phyloP scores from a whole-genome alignment of 768 basidiomycete genomes.

The Amanita molliuscula region DNA sequence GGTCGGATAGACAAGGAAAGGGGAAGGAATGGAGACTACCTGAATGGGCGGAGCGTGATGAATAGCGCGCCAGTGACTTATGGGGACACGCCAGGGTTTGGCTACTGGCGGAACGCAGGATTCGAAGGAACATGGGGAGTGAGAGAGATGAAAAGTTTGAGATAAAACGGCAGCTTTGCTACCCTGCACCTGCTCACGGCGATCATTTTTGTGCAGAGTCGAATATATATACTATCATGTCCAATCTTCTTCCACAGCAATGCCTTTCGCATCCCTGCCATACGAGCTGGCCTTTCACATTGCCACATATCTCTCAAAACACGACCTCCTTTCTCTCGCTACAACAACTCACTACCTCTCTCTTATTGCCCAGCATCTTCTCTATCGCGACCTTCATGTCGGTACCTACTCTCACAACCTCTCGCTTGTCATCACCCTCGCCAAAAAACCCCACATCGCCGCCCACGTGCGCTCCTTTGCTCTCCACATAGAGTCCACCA shows the following conservation, averaged over 20 bases:
- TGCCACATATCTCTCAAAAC: conserved; percentile 16
- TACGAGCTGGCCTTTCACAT: conserved; percentile 53
- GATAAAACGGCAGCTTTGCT: conserved; percentile 10
- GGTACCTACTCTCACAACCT: conserved; percentile 35
- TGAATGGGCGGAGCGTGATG: conserved; percentile 18
- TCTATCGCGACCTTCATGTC: conserved; percentile 50
- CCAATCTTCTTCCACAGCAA: conserved; percentile 14
- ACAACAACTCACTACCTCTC: conserved; percentile 29
- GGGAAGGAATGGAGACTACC: conserved; percentile 22
- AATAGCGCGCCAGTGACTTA: conserved; percentile 10
- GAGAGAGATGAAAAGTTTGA: conserved; percentile 6
- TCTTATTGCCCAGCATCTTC: conserved; percentile 43
- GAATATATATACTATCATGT: conserved; percentile 14
- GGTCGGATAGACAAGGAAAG: conserved; percentile 9
- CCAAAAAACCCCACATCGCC: conserved; percentile 45
- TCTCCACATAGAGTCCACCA: conserved; percentile 35
- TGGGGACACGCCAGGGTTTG: conserved; percentile 7
- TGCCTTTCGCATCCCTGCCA: conserved; percentile 43
- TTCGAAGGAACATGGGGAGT: conserved; percentile 8
- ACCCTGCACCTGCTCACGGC: conserved; percentile 20
- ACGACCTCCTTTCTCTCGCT: conserved; percentile 42
- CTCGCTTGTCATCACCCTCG: conserved; percentile 43
- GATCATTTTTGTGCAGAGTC: conserved; percentile 18
- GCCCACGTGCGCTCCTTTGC: conserved; percentile 51
- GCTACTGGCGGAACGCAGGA: conserved; percentile 7